A percentile compares a stretch with the other conserved stretches of the same genome.
Conservation (phyloP, 352 stramenopile species). For the Phytophthora fragariae region DNA sequence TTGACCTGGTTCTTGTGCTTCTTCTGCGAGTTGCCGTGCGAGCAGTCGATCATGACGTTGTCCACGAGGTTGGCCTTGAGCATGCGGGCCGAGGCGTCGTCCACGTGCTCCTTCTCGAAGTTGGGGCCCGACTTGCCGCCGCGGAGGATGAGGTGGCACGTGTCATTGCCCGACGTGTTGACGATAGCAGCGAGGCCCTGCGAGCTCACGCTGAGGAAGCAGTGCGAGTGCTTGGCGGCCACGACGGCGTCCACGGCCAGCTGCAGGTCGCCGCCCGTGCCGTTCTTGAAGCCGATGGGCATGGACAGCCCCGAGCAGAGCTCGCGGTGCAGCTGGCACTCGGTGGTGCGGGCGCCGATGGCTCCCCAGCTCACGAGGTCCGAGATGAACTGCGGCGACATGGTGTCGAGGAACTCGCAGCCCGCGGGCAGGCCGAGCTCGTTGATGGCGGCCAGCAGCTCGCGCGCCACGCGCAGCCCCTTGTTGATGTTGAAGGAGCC, state of each 20-base stretch:
- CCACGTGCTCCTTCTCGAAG: constrained; percentile 86
- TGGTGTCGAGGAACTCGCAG: constrained; percentile 92
- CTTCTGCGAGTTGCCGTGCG: constrained; percentile 92
- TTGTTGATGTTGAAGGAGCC: constrained; percentile 94
- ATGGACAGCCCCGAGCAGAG: constrained; percentile 91
- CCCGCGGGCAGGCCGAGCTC: constrained; percentile 84
- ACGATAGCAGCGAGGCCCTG: constrained; percentile 90
- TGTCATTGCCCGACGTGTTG: constrained; percentile 87
- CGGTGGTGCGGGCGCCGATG: constrained; percentile 91
- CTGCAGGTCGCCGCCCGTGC: constrained; percentile 87
- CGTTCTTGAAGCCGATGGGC: constrained; percentile 94
- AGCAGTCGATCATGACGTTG: constrained; percentile 93
- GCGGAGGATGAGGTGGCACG: constrained; percentile 90
- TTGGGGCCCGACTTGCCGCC: constrained; percentile 88
- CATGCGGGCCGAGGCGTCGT: constrained; percentile 80
- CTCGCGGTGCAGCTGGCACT: constrained; percentile 91
- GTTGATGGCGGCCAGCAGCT: constrained; percentile 89
- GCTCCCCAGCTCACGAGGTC: constrained; percentile 91
- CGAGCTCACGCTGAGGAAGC: constrained; percentile 89
- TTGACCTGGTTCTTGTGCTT: constrained; percentile 88
- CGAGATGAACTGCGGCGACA: constrained; percentile 92
- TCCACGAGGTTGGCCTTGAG: constrained; percentile 84
- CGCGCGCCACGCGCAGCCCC: constrained; percentile 80
- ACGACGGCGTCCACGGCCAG: constrained; percentile 88
- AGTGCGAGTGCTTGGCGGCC: constrained; percentile 84